These are phyloP conservation scores for Talaromyces borbonicus DNA, from an alignment of 495 filamentous ascomycete genomes.

Conservation along the genomic window DNA sequence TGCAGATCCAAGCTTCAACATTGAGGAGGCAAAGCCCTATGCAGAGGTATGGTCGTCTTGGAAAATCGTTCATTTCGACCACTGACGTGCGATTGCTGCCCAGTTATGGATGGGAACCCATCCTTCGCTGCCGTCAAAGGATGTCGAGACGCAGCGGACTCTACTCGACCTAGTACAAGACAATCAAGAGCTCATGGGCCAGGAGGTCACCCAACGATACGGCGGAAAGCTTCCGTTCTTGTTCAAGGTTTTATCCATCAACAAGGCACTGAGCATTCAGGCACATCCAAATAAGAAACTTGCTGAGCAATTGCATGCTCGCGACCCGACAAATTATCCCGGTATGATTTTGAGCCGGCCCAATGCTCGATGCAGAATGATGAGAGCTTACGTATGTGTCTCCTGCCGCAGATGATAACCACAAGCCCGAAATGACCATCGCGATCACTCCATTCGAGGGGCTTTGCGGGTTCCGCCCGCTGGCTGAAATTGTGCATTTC, in stretches of 20 bases:
- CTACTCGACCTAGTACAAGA: constrained; percentile 84
- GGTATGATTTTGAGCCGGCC: constrained; percentile 31
- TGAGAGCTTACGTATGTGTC: not conserved
- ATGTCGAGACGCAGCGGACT: constrained; percentile 71
- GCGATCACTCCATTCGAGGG: constrained; percentile 94
- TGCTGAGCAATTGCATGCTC: constrained; percentile 75
- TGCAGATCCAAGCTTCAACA: constrained; percentile 55
- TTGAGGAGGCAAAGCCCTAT: constrained; percentile 72
- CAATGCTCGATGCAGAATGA: no score
- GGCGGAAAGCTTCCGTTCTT: constrained; percentile 82
- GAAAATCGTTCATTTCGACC: constrained; percentile 2
- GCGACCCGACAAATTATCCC: constrained; percentile 89
- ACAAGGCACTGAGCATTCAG: constrained; percentile 92
- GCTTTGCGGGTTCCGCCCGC: constrained; percentile 86
- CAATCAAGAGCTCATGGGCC: constrained; percentile 71
- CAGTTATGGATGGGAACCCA: constrained; percentile 99
- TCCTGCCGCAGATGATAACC: constrained; percentile 72
- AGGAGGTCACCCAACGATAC: constrained; percentile 60
- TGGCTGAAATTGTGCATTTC: constrained; percentile 80
- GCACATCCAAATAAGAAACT: constrained; percentile 98
- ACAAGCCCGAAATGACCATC: constrained; percentile 99
- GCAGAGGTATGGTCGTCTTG: constrained; percentile 55
- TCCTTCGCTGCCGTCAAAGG: constrained; percentile 87
- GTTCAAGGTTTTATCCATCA: constrained; percentile 92
- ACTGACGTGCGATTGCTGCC: constrained; percentile 2